These are phyloP conservation scores for Dothideomycetes sp. DNA, from an alignment of 2,329 filamentous ascomycete species.

Conservation along the genomic window DNA sequence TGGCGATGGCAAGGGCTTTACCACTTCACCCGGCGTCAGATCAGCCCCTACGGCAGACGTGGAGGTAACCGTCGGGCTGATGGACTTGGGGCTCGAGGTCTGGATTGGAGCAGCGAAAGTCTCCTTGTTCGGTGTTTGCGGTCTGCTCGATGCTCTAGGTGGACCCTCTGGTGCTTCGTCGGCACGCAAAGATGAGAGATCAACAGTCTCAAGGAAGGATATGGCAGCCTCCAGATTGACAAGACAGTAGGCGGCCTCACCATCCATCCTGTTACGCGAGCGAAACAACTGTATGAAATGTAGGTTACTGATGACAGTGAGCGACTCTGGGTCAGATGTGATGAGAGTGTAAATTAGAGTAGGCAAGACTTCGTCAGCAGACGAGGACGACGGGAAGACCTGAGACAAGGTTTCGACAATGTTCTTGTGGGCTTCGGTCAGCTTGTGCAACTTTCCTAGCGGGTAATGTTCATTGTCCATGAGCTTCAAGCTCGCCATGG, in stretches of 20 bases:
- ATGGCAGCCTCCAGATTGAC: conserved; percentile 94
- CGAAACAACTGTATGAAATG: conserved; percentile 89
- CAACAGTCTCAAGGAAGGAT: conserved; percentile 88
- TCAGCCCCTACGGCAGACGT: conserved; percentile 9
- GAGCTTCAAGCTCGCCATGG: conserved; percentile 54
- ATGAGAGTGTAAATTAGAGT: conserved; percentile 95
- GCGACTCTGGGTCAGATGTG: conserved; percentile 72
- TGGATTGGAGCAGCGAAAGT: conserved; percentile 26
- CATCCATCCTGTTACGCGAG: conserved; percentile 73
- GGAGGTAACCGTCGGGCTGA: conserved; percentile 24
- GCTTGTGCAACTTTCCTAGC: conserved; percentile 76
- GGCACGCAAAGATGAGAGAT: conserved; percentile 74
- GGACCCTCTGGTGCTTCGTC: conserved; percentile 66
- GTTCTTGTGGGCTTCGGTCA: conserved; percentile 81
- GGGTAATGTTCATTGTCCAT: conserved; percentile 88
- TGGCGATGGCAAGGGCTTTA: conserved; percentile 20
- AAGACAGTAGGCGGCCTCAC: conserved; percentile 89
- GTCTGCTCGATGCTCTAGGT: conserved; percentile 39
- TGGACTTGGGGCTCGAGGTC: conserved; percentile 13
- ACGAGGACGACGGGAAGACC: conserved; percentile 62
- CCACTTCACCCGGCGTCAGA: conserved; percentile 1
- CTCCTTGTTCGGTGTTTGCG: conserved; percentile 36
- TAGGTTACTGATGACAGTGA: conserved; percentile 89
- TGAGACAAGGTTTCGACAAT: conserved; percentile 78
- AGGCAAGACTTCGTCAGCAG: conserved; percentile 92